phyloP scores from a whole-genome alignment of 306 rosid genomes.

The Ochetophila trinervis region DNA sequence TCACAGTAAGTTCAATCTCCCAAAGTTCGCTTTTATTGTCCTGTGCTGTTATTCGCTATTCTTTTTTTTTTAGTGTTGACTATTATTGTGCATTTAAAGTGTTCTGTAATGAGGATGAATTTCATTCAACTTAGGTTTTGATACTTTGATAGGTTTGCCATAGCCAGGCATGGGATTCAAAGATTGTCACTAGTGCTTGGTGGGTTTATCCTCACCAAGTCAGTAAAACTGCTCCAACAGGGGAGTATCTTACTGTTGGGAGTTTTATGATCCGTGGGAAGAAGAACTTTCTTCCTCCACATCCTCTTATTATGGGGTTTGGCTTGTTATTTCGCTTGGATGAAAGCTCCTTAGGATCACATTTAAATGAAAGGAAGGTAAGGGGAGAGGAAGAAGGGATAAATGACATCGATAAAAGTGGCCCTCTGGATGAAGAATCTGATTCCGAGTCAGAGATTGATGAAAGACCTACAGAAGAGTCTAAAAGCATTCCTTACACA shows the following conservation, averaged over 20 bases:
- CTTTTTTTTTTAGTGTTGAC: constrained; percentile 18
- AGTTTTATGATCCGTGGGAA: constrained; percentile 98
- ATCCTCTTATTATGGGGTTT: constrained; percentile 96
- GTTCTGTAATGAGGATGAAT: constrained; percentile 19
- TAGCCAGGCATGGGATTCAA: constrained; percentile 98
- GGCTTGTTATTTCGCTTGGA: constrained; percentile 95
- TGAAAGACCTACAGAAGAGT: constrained; percentile 37
- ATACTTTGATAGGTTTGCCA: constrained; percentile 78
- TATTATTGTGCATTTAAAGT: constrained; percentile 27
- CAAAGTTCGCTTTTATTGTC: neutral
- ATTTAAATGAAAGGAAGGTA: constrained; percentile 95
- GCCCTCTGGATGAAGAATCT: constrained; percentile 51
- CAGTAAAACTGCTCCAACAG: constrained; percentile 99
- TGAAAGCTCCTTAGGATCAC: constrained; percentile 96
- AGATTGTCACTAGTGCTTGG: constrained; percentile 99
- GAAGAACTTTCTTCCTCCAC: constrained; percentile 95
- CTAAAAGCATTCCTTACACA: constrained; percentile 31
- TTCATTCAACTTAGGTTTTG: constrained; percentile 8
- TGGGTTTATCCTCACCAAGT: constrained; percentile 99
- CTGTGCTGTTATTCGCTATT: neutral
- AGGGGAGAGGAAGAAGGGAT: constrained; percentile 91
- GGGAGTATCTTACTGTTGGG: constrained; percentile 97
- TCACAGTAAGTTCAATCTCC: constrained; percentile 53
- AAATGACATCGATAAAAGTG: constrained; percentile 62
- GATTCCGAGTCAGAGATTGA: constrained; percentile 67